These are phyloP conservation scores for Xylariaceae sp. DNA, from an alignment of 2,329 filamentous ascomycete species.

Conservation along the genomic window DNA sequence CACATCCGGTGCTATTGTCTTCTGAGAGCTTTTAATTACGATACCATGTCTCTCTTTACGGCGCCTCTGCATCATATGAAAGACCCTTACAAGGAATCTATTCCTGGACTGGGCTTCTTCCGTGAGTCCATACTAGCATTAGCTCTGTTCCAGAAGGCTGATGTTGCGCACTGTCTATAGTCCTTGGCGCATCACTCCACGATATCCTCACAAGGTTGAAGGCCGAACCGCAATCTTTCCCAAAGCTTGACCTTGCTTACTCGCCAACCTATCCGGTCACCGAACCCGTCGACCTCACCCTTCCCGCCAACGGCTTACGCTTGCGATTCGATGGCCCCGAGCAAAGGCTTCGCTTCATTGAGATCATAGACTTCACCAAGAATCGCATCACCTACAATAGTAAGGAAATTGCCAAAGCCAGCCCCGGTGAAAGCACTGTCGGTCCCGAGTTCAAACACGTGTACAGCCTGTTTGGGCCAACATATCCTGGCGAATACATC, in stretches of 20 bases:
- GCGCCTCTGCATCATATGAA: conserved; percentile 31
- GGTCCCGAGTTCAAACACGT: conserved; percentile 84
- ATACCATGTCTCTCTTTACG: conserved; percentile 31
- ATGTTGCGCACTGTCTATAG: conserved; percentile 41
- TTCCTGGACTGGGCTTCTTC: conserved; percentile 30
- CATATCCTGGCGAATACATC: conserved; percentile 90
- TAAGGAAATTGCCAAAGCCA: conserved; percentile 65
- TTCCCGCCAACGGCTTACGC: conserved; percentile 83
- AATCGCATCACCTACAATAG: conserved; percentile 70
- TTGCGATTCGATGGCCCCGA: conserved; percentile 91
- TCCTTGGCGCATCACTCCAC: conserved; percentile 85
- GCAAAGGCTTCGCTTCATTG: conserved; percentile 84
- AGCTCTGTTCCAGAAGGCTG: conserved; percentile 4
- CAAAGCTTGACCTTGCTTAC: conserved; percentile 78
- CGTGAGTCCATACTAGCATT: conserved; percentile 17
- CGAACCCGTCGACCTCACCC: conserved; percentile 68
- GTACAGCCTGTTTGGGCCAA: conserved; percentile 89
- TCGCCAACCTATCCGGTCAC: conserved; percentile 70
- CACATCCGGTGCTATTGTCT: no score
- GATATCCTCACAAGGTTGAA: conserved; percentile 85
- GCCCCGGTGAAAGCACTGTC: conserved; percentile 30
- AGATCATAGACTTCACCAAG: conserved; percentile 86
- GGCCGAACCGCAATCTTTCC: conserved; percentile 77
- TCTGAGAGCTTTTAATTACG: neutral
- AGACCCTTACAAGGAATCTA: no score